phyloP scores from a whole-genome alignment of 2,329 filamentous ascomycete species.

The Geosmithia flava region DNA sequence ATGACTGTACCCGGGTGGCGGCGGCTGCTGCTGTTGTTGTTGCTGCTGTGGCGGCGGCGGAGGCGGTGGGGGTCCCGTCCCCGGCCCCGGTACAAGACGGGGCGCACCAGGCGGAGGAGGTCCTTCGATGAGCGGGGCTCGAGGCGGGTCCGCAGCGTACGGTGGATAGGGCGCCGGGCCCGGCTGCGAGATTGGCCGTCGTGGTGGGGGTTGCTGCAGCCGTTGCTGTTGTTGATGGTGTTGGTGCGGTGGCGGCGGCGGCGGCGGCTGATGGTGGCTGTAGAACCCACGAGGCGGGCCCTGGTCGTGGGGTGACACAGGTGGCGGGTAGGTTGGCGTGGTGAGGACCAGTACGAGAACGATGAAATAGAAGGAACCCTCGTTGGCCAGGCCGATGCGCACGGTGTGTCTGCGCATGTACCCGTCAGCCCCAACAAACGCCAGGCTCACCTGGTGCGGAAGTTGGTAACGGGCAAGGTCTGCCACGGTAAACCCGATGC shows the following conservation, averaged over 20 bases:
- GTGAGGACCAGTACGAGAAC: conserved; percentile 30
- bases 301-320: too few species aligned
- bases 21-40: too few species aligned
- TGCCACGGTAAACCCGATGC: conserved; percentile 39
- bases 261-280: neutral
- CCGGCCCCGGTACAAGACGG: neutral
- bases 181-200: neutral
- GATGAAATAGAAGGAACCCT: conserved; percentile 50
- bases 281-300: too few species aligned
- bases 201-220: too few species aligned
- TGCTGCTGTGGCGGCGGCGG: neutral
- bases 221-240: too few species aligned
- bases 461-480: conserved; percentile 39
- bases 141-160: neutral
- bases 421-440: conserved; percentile 38
- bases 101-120: neutral
- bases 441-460: conserved; percentile 41
- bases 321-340: neutral
- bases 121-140: neutral
- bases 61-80: too few species aligned
- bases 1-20: neutral
- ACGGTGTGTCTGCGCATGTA: conserved; percentile 36
- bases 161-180: neutral
- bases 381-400: conserved; percentile 44
- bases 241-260: too few species aligned